Evolutionary conservation across 331 rosid species (phyloP).

Genomic region (Pyracantha coccinea): DNA sequence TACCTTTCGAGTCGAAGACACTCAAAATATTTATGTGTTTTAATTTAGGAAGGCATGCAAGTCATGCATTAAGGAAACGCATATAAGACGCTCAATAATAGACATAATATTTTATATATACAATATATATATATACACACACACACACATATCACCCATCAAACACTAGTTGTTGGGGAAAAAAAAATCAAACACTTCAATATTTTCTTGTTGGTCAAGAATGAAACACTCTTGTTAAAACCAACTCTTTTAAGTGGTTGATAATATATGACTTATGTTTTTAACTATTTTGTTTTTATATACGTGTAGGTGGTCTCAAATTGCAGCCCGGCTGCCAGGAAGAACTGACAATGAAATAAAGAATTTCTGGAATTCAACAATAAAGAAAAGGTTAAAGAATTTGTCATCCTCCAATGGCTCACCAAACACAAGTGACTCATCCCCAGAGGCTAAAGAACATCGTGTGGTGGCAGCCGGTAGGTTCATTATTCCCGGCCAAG

Average conservation of each 20-base stretch:
- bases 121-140: too few relatives aligned
- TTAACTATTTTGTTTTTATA: background rate
- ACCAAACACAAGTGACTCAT: slow-evolving; percentile 50
- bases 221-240: background rate
- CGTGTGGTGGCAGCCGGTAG: slow-evolving; percentile 15
- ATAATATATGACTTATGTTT: background rate
- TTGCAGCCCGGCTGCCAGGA: slow-evolving; percentile 82
- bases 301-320: slow-evolving; percentile 81
- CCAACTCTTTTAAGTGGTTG: background rate
- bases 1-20: slow-evolving; percentile 24
- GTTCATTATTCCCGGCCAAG: slow-evolving; percentile 16
- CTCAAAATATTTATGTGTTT: slow-evolving; percentile 1
- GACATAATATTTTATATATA: too few relatives aligned
- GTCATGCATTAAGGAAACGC: slow-evolving; percentile 11
- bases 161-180: background rate
- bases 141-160: background rate
- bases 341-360: slow-evolving; percentile 88
- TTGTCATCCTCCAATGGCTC: slow-evolving; percentile 41
- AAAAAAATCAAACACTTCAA: background rate
- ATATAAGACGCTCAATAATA: too few relatives aligned
- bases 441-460: slow-evolving; percentile 35
- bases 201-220: too few relatives aligned
- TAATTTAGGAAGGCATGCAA: slow-evolving; percentile 15
- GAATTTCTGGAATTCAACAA: slow-evolving; percentile 87
- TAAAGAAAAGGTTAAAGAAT: slow-evolving; percentile 71